phyloP scores from a whole-genome alignment of 257 asterid genomes.

The Primulina eburnea region DNA sequence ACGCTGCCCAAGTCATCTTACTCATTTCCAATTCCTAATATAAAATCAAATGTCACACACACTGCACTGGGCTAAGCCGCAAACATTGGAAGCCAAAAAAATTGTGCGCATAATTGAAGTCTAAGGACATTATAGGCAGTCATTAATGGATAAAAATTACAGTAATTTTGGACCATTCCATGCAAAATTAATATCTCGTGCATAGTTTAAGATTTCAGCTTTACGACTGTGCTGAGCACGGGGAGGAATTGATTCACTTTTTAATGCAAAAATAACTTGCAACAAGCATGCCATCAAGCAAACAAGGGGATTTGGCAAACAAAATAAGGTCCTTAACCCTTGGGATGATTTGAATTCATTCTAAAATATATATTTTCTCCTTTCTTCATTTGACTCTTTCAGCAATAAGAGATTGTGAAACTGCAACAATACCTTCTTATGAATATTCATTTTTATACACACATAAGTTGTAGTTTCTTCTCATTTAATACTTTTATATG shows the following conservation, averaged over 20 bases:
- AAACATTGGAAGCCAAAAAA: background rate
- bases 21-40: background rate
- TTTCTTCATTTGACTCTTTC: too few relatives aligned
- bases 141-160: background rate
- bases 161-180: background rate
- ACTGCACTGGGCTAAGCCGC: background rate
- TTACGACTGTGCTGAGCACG: background rate
- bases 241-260: background rate
- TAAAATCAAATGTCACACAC: too few relatives aligned
- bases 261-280: too few relatives aligned
- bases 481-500: too few relatives aligned
- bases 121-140: too few relatives aligned
- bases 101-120: background rate
- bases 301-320: background rate
- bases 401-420: background rate
- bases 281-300: background rate
- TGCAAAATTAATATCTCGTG: too few relatives aligned
- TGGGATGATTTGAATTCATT: too few relatives aligned
- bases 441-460: too few relatives aligned
- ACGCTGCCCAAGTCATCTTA: slow-evolving; percentile 1
- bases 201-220: background rate
- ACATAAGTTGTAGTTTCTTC: too few relatives aligned
- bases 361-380: too few relatives aligned
- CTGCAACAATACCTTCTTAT: too few relatives aligned
- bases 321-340: background rate